Percentiles rank a stretch among this genome's conserved stretches.
These are phyloP conservation scores for Backusella macrospora DNA, from an alignment of 192 early-diverging fungal species.

Conservation along the genomic window DNA sequence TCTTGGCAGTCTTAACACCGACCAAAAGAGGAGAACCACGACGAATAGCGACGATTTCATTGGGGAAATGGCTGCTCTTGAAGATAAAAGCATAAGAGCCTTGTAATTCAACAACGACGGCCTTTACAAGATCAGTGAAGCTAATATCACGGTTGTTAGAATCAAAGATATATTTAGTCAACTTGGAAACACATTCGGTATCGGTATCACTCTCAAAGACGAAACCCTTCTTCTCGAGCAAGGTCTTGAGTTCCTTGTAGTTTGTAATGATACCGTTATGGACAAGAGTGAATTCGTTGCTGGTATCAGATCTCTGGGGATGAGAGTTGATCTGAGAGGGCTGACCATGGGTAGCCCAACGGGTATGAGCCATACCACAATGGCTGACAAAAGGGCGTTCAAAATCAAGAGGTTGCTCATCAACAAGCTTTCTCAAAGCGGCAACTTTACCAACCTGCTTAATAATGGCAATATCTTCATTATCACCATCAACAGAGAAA, in stretches of 20 bases:
- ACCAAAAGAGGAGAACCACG: conserved; percentile 97
- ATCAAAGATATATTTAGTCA: conserved; percentile 97
- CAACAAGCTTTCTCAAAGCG: conserved; percentile 81
- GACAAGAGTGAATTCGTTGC: conserved; percentile 92
- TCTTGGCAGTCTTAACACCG: conserved; percentile 96
- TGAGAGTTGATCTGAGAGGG: conserved; percentile 94
- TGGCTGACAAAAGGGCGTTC: conserved; percentile 84
- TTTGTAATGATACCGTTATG: conserved; percentile 99
- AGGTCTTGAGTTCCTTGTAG: conserved; percentile 96
- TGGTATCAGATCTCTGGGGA: conserved; percentile 92
- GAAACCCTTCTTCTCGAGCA: conserved; percentile 97
- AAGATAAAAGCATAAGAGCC: conserved; percentile 97
- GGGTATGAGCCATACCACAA: conserved; percentile 95
- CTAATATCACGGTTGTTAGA: conserved; percentile 79
- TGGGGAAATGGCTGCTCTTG: conserved; percentile 93
- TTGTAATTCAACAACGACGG: conserved; percentile 96
- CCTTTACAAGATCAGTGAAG: conserved; percentile 94
- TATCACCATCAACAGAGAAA: conserved; percentile 91
- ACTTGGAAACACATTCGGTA: conserved; percentile 96
- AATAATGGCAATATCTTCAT: conserved; percentile 70
- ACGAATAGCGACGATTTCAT: conserved; percentile 93
- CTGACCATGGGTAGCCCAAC: conserved; percentile 99
- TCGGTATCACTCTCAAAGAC: conserved; percentile 96
- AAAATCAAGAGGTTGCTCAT: conserved; percentile 74
- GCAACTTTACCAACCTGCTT: conserved; percentile 98